phyloP scores from a whole-genome alignment of 1,284 basidiomycete genomes.

The Ustilago lituana region DNA sequence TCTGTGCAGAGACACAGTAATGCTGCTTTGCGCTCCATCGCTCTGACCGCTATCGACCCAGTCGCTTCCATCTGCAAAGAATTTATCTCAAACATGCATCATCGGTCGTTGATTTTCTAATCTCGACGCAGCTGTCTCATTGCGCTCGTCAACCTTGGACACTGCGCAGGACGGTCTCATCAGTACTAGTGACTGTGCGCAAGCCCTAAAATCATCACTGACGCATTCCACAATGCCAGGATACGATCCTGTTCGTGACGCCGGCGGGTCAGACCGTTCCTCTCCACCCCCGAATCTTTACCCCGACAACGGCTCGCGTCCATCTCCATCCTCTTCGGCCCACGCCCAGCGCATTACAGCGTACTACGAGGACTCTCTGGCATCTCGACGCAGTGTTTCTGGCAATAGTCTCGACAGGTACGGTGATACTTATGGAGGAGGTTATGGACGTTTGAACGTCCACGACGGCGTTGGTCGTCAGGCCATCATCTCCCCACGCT shows the following conservation, averaged over 20 bases:
- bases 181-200: too few relatives aligned
- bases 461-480: slow-evolving; percentile 6
- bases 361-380: slow-evolving; percentile 2
- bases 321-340: slow-evolving; percentile 18
- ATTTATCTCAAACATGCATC: slow-evolving; percentile 22
- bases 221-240: slow-evolving; percentile 10
- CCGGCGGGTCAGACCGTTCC: slow-evolving; percentile 30
- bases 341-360: slow-evolving; percentile 5
- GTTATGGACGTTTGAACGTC: slow-evolving; percentile 7
- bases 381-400: slow-evolving; percentile 11
- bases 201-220: too few relatives aligned
- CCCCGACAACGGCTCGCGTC: slow-evolving; percentile 11
- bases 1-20: too few relatives aligned
- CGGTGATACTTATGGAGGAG: slow-evolving; percentile 3
- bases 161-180: too few relatives aligned
- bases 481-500: slow-evolving; percentile 18
- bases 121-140: neutral
- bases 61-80: too few relatives aligned
- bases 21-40: too few relatives aligned
- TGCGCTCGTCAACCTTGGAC: neutral
- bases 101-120: neutral
- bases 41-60: neutral
- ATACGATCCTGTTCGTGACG: slow-evolving; percentile 39
- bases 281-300: slow-evolving; percentile 19
- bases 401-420: slow-evolving; percentile 17